Conservation (phyloP, 306 rosid species). For the Pachyrhizus erosus region DNA sequence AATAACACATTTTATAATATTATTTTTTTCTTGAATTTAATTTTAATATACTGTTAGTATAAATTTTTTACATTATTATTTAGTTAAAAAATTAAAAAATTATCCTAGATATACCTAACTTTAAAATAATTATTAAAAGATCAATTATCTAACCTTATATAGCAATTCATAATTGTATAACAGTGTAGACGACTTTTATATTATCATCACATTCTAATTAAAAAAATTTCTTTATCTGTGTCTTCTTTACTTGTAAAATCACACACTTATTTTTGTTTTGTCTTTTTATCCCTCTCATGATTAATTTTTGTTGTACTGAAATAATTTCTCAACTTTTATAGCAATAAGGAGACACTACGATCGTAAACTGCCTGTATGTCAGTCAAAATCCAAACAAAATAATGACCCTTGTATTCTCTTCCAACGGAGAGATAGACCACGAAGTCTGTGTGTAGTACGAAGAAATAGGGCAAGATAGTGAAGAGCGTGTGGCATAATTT, state of each 20-base stretch:
- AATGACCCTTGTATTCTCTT: conserved; percentile 15
- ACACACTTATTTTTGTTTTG: not conserved
- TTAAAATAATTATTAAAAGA: no score
- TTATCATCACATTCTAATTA: not conserved
- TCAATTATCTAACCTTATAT: not conserved
- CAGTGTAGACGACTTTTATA: not conserved
- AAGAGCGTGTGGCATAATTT: conserved; percentile 11
- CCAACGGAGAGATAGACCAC: conserved; percentile 26
- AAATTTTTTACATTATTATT: not conserved
- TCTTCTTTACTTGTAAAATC: not conserved
- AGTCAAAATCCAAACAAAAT: conserved; percentile 35
- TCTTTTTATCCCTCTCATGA: not conserved
- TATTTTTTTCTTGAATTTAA: not conserved
- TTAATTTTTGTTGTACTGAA: not conserved
- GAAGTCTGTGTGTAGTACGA: conserved; percentile 27
- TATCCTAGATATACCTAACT: not conserved
- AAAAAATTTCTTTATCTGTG: not conserved
- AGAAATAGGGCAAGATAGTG: conserved; percentile 45
- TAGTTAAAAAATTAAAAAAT: not conserved
- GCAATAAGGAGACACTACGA: conserved; percentile 7
- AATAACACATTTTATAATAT: not conserved
- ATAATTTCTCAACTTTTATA: not conserved
- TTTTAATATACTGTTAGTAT: not conserved
- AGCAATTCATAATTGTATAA: not conserved
- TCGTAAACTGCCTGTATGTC: conserved; percentile 23